These are phyloP conservation scores for Tagetes erecta DNA, from an alignment of 129 eudicot species.

Conservation along the genomic window DNA sequence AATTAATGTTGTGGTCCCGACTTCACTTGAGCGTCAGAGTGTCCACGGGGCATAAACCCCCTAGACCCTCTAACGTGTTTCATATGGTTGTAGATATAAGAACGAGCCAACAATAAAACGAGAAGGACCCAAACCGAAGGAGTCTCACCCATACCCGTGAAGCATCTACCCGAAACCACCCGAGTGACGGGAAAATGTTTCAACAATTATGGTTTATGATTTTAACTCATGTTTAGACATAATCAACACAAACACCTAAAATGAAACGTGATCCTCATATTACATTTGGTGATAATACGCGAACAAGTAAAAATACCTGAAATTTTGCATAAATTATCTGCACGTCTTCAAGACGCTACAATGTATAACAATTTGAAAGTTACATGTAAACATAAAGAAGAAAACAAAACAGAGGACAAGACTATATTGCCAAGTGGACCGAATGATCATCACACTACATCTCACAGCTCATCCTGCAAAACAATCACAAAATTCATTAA, in stretches of 20 bases:
- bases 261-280: not conserved
- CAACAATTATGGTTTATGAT: too few relatives aligned
- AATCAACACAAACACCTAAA: not conserved
- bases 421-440: not conserved
- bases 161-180: too few relatives aligned
- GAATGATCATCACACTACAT: slow-evolving; percentile 2
- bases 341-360: slow-evolving; percentile 5
- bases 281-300: not conserved
- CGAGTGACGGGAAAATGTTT: too few relatives aligned
- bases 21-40: too few relatives aligned
- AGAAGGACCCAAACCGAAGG: too few relatives aligned
- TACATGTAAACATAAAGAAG: slow-evolving; percentile 15
- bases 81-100: too few relatives aligned
- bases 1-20: too few relatives aligned
- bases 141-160: too few relatives aligned
- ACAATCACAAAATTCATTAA: not conserved
- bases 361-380: not conserved
- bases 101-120: too few relatives aligned
- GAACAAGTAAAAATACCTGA: slow-evolving; percentile 10
- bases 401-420: not conserved
- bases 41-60: too few relatives aligned
- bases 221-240: too few relatives aligned
- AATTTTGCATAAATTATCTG: slow-evolving; percentile 10
- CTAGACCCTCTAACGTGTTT: too few relatives aligned
- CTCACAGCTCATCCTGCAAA: slow-evolving; percentile 69